phyloP scores from a whole-genome alignment of 495 filamentous ascomycete species.

The Xylaria cubensis region DNA sequence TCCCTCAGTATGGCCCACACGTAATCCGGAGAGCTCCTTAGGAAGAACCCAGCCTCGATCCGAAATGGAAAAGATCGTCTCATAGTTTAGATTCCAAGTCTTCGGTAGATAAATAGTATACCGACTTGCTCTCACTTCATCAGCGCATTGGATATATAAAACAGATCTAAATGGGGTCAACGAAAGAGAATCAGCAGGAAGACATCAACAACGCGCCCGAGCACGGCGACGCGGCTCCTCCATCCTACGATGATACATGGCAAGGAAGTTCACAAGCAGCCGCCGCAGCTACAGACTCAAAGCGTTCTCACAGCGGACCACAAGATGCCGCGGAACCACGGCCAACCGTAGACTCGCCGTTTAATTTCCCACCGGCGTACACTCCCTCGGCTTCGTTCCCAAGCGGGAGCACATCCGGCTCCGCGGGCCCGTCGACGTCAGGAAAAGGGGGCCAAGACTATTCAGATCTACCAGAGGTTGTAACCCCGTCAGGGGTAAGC shows the following conservation, averaged over 20 bases:
- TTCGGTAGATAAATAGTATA: neutral
- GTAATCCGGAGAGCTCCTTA: neutral
- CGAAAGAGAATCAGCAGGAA: neutral
- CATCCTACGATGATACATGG: slow-evolving; percentile 20
- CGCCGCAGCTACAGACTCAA: neutral
- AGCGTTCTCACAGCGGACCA: slow-evolving; percentile 4
- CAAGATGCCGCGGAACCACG: neutral
- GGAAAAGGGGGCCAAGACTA: neutral
- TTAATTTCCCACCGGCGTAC: slow-evolving; percentile 35
- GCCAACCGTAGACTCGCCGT: slow-evolving; percentile 33
- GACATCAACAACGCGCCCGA: neutral
- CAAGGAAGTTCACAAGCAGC: slow-evolving; percentile 11
- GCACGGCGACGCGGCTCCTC: slow-evolving; percentile 3
- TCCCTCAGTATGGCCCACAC: neutral
- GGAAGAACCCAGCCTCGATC: neutral
- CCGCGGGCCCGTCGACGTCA: slow-evolving; percentile 16
- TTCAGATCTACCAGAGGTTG: slow-evolving; percentile 2
- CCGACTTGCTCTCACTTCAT: slow-evolving; percentile 8
- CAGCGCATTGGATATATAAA: neutral
- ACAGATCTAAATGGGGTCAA: neutral
- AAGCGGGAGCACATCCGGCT: slow-evolving; percentile 1
- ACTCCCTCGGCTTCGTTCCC: neutral
- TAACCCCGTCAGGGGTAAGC: neutral
- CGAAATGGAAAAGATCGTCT: neutral
- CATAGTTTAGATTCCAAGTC: neutral